Evolutionary conservation across 768 basidiomycete genomes (phyloP).

Genomic region (Boletus reticuloceps): DNA sequence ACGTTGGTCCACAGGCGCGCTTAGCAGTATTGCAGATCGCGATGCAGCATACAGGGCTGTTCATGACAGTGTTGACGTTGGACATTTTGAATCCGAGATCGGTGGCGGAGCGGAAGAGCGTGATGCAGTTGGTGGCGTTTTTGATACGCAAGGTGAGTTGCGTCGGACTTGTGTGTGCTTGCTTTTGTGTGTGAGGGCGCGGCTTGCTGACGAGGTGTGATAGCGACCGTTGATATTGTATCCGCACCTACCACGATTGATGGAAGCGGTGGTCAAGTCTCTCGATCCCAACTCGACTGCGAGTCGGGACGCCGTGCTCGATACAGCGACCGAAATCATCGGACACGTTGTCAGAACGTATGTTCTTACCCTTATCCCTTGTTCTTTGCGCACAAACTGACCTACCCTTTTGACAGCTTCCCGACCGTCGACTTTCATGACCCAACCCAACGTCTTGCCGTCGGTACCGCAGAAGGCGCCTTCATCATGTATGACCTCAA

Average conservation of each 20-base stretch:
- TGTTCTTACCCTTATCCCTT: conserved; percentile 18
- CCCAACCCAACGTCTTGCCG: conserved; percentile 81
- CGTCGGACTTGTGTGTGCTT: no score
- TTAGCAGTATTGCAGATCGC: conserved; percentile 85
- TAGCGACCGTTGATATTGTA: conserved; percentile 85
- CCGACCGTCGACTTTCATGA: conserved; percentile 94
- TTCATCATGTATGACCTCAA: conserved; percentile 96
- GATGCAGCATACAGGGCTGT: conserved; percentile 75
- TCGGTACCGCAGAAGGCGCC: conserved; percentile 93
- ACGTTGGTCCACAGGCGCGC: conserved; percentile 75
- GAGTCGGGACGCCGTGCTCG: conserved; percentile 79
- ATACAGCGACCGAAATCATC: conserved; percentile 91
- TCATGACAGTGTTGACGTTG: conserved; percentile 91
- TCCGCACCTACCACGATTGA: conserved; percentile 76
- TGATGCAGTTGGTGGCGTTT: conserved; percentile 92
- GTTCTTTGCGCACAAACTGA: not conserved
- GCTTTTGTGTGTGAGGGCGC: no score
- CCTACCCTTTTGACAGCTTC: conserved; percentile 49
- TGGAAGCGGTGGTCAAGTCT: conserved; percentile 95
- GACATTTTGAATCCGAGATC: conserved; percentile 81
- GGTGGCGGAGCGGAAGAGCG: conserved; percentile 76
- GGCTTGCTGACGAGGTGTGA: not conserved
- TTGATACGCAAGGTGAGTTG: conserved; percentile 78
- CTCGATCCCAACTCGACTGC: conserved; percentile 84
- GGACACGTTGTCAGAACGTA: conserved; percentile 94